Evolutionary conservation across 1,139 yeast species (phyloP).

Genomic region (Diutina sp.): DNA sequence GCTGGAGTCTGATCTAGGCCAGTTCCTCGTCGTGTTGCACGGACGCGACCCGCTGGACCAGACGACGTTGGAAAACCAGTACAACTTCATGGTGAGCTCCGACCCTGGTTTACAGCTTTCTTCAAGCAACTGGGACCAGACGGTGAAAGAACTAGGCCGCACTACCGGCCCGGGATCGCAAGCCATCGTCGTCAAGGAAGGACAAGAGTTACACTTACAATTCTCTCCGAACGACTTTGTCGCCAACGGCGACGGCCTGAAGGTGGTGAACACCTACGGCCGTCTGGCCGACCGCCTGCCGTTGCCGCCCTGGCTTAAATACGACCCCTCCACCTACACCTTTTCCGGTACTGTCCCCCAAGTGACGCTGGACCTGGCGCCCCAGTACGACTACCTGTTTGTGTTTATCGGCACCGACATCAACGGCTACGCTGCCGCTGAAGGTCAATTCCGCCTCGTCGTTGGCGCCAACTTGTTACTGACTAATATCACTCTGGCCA

Average conservation of each 20-base stretch:
- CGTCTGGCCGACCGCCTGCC: conserved; percentile 72
- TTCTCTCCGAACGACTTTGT: conserved; percentile 50
- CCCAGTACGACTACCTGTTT: conserved; percentile 64
- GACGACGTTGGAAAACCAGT: conserved; percentile 30
- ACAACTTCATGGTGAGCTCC: conserved; percentile 47
- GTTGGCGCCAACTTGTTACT: conserved; percentile 85
- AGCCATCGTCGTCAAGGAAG: conserved; percentile 53
- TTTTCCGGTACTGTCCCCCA: conserved; percentile 85
- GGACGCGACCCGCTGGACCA: conserved; percentile 52
- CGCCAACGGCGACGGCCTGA: conserved; percentile 27
- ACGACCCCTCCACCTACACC: conserved; percentile 47
- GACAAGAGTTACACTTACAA: conserved; percentile 45
- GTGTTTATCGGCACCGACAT: conserved; percentile 71
- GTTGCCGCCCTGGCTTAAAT: conserved; percentile 78
- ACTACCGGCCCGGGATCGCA: not conserved
- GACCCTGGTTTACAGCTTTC: conserved; percentile 37
- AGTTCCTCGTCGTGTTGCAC: conserved; percentile 33
- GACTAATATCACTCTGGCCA: conserved; percentile 39
- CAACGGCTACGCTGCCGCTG: conserved; percentile 62
- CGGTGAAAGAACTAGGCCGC: not conserved
- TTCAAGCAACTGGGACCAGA: conserved; percentile 11
- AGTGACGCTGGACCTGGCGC: conserved; percentile 76
- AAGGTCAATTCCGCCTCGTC: conserved; percentile 53
- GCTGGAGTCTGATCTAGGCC: conserved; percentile 24
- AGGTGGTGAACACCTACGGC: conserved; percentile 68